Conservation (phyloP, 441 rosid species). For the Lepidium campestre region DNA sequence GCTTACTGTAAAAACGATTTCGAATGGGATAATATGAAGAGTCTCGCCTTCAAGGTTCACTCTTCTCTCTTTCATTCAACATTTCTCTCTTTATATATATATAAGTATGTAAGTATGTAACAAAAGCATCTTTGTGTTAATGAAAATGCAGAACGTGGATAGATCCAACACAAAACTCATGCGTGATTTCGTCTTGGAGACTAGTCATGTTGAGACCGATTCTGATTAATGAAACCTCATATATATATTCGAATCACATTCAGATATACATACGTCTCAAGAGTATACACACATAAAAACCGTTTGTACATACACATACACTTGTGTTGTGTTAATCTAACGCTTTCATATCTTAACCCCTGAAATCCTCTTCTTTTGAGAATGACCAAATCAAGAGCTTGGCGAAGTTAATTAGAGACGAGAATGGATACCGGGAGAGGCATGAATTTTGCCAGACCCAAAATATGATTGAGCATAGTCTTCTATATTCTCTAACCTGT, state of each 20-base stretch:
- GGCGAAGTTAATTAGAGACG: slow-evolving; percentile 18
- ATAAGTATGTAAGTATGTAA: background rate
- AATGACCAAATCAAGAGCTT: slow-evolving; percentile 7
- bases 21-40: slow-evolving; percentile 76
- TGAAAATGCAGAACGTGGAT: slow-evolving; percentile 46
- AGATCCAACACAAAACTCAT: slow-evolving; percentile 63
- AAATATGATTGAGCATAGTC: slow-evolving; percentile 76
- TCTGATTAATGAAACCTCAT: slow-evolving; percentile 6
- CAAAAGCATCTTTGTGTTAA: background rate
- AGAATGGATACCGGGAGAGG: slow-evolving; percentile 43
- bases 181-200: slow-evolving; percentile 71
- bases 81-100: background rate
- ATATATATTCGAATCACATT: background rate
- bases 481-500: slow-evolving; percentile 77
- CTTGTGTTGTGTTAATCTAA: slow-evolving; percentile 1
- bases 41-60: slow-evolving; percentile 46
- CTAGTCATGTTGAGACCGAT: slow-evolving; percentile 35
- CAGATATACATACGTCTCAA: background rate
- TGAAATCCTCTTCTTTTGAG: background rate
- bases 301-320: slow-evolving; percentile 17
- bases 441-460: slow-evolving; percentile 60
- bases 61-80: background rate
- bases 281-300: background rate
- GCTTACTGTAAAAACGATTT: slow-evolving; percentile 79
- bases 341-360: background rate